Evolutionary conservation across 1,284 basidiomycete genomes (phyloP), one percentile per base, ranked within the genome.

Genomic region (Coniophora puteana): DNA sequence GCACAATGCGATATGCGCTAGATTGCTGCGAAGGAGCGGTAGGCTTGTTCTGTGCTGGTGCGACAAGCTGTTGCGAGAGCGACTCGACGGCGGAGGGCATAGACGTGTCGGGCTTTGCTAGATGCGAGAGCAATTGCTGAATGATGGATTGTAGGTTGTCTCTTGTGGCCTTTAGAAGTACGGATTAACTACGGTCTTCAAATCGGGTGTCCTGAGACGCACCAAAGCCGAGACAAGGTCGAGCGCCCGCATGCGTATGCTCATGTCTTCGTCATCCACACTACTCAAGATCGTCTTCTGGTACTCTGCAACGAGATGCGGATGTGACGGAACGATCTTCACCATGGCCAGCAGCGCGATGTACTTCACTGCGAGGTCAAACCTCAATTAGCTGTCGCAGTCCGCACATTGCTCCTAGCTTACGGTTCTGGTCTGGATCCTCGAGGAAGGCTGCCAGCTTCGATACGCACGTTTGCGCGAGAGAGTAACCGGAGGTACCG

Each of bases 181-280:
- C 51, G n/a, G 40, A 34, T 42, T 14, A 38, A 46, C 43, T 16
- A 32, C 3, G 23, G 14, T 32, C 21, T 11, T n/a, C n/a, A 3
- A 16, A 26, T 33, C 11, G 26, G 32, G 27, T 4, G 4, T 24
- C 38, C 39, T 43, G 31, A 8, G 25, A 44, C 75, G 52, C 55
- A 93, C 93, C 85, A 99, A 95, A 1, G 90, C 91, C 29, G 90
- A 87, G 17, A 96, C 78, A 3, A 99, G 75, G 57, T 99, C 95
- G 16, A 99, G 76, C 1, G 95, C 94, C 35, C 94, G 76, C 83
- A 97, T 88, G 8, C 95, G 80, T 48, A 99, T 97, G 43, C 90
- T 95, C 41, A 97, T 83, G 61, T 99, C 96, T 41, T 89, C 80
- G 57, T 99, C 95, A 54, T 91, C 87, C 36, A 98, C 77, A 49